phyloP scores from a whole-genome alignment of 768 basidiomycete species.

The Lactarius indigo region DNA sequence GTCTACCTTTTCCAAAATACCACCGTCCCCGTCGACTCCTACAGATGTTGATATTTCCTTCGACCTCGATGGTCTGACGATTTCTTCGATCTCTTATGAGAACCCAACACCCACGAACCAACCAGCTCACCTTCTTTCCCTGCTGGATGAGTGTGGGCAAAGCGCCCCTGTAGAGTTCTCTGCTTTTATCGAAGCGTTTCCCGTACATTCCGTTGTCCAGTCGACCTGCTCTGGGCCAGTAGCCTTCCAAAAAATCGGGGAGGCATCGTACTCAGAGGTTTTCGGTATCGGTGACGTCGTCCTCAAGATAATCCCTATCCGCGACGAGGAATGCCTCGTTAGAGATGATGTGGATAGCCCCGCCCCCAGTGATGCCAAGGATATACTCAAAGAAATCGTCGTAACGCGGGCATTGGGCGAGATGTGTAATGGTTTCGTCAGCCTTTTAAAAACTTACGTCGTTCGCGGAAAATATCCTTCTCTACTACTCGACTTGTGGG shows the following conservation, averaged over 20 bases:
- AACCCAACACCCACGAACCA: slow-evolving; percentile 27
- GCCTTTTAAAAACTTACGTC: slow-evolving; percentile 77
- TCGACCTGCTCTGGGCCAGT: slow-evolving; percentile 31
- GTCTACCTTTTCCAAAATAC: slow-evolving; percentile 38
- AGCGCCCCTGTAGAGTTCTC: slow-evolving; percentile 71
- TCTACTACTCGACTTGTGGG: slow-evolving; percentile 79
- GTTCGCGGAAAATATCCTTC: slow-evolving; percentile 85
- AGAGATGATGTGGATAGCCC: slow-evolving; percentile 49
- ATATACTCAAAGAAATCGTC: slow-evolving; percentile 77
- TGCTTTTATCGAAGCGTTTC: slow-evolving; percentile 78
- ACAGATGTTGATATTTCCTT: slow-evolving; percentile 46
- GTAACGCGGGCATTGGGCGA: slow-evolving; percentile 76
- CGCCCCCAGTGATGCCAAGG: slow-evolving; percentile 65
- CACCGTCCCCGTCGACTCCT: slow-evolving; percentile 54
- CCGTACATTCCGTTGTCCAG: slow-evolving; percentile 64
- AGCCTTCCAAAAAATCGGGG: slow-evolving; percentile 82
- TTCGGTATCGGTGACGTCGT: slow-evolving; percentile 87
- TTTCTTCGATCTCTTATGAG: slow-evolving; percentile 29
- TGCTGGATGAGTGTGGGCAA: slow-evolving; percentile 72
- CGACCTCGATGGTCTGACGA: slow-evolving; percentile 44
- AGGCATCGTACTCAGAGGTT: slow-evolving; percentile 96
- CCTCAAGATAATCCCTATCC: slow-evolving; percentile 83
- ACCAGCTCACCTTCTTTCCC: slow-evolving; percentile 56
- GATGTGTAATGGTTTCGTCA: slow-evolving; percentile 73
- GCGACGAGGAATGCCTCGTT: slow-evolving; percentile 42